Percentiles rank a stretch among this genome's conserved stretches.
phyloP scores from a whole-genome alignment of 352 stramenopile genomes.

The Phytophthora palmivora region DNA sequence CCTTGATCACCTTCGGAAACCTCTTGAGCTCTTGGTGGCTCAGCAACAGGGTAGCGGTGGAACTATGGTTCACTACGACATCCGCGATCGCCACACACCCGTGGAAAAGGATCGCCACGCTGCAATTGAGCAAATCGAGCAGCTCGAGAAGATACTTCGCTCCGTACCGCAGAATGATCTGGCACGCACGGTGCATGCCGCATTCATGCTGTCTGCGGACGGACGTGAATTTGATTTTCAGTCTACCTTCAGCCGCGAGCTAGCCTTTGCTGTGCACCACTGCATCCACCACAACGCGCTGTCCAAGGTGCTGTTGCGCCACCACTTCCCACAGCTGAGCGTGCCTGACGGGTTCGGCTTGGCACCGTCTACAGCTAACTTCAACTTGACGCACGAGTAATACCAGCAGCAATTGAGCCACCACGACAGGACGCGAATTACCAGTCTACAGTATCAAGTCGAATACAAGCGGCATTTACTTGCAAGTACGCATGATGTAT shows the following conservation, averaged over 20 bases:
- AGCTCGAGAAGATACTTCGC: conserved; percentile 45
- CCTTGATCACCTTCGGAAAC: conserved; percentile 82
- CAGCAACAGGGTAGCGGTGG: conserved; percentile 10
- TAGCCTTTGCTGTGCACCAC: conserved; percentile 88
- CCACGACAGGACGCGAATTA: not conserved
- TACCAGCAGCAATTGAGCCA: not conserved
- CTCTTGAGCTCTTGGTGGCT: conserved; percentile 46
- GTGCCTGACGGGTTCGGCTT: conserved; percentile 70
- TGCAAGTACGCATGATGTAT: too few relatives aligned
- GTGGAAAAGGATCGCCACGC: conserved; percentile 67
- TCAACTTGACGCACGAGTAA: conserved; percentile 23
- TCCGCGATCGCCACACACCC: conserved; percentile 68
- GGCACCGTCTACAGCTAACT: conserved; percentile 81
- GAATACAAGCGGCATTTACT: too few relatives aligned
- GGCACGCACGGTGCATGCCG: conserved; percentile 43
- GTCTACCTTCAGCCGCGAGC: conserved; percentile 76
- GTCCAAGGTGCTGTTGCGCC: conserved; percentile 73
- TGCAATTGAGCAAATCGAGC: conserved; percentile 63
- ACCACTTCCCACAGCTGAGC: conserved; percentile 63
- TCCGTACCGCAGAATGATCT: conserved; percentile 39
- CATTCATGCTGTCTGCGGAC: conserved; percentile 84
- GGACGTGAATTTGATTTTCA: conserved; percentile 72
- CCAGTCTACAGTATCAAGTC: too few relatives aligned
- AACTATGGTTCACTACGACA: conserved; percentile 65
- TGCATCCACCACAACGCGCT: conserved; percentile 89